Percentiles rank a stretch among this genome's conserved stretches.
phyloP scores from a whole-genome alignment of 257 asterid genomes.

The Solanum acaule region DNA sequence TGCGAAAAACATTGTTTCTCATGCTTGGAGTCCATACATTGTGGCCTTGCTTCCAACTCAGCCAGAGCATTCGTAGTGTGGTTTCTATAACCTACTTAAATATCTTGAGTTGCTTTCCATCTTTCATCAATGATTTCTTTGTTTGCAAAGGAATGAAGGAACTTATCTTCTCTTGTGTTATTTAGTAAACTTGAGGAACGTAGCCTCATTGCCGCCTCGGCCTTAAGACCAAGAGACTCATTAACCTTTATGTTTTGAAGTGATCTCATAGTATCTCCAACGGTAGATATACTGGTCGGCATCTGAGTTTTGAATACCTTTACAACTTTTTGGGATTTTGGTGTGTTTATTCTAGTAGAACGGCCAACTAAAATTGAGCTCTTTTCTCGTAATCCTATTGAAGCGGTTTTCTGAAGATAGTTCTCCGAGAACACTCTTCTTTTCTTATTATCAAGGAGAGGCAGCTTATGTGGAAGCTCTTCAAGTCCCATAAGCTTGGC shows the following conservation, averaged over 20 bases:
- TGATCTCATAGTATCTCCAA: conserved; percentile 9
- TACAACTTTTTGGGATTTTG: conserved; percentile 6
- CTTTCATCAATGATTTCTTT: conserved; percentile 15
- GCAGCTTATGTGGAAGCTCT: conserved; percentile 21
- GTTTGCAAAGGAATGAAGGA: neutral
- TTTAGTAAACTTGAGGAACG: neutral
- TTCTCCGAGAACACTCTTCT: conserved; percentile 42
- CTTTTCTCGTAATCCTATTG: conserved; percentile 29
- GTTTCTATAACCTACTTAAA: conserved; percentile 13
- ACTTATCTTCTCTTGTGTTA: neutral
- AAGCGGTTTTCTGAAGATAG: conserved; percentile 43
- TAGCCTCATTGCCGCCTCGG: neutral
- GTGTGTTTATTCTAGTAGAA: conserved; percentile 5
- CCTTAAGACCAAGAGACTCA: neutral
- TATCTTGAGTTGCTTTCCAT: conserved; percentile 15
- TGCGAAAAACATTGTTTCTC: neutral
- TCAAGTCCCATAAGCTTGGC: conserved; percentile 46
- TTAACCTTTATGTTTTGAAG: conserved; percentile 16
- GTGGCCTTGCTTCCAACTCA: conserved; percentile 11
- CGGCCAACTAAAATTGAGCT: conserved; percentile 20
- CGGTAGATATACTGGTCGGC: neutral
- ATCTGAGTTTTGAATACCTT: neutral
- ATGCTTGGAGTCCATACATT: conserved; percentile 1
- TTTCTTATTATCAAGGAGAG: neutral
- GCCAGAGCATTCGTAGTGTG: conserved; percentile 8